phyloP scores from a whole-genome alignment of 2,329 filamentous ascomycete genomes.

The Fusarium sambucinum region DNA sequence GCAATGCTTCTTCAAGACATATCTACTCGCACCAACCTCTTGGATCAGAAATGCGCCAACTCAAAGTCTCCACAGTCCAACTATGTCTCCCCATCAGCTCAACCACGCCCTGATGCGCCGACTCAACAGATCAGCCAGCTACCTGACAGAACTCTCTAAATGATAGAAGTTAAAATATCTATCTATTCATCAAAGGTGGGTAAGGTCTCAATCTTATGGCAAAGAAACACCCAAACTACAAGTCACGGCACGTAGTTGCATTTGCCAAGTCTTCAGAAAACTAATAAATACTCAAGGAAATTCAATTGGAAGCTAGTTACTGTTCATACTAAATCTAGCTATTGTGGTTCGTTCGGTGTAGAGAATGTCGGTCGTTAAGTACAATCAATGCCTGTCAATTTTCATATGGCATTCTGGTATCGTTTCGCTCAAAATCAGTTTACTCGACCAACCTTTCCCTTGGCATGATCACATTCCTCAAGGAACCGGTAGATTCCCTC shows the following conservation, averaged over 20 bases:
- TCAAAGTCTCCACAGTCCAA: background rate
- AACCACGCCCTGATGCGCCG: conserved; percentile 29
- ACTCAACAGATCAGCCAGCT: conserved; percentile 23
- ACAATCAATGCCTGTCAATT: conserved; percentile 26
- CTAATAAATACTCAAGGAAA: conserved; percentile 35
- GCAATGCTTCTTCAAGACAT: conserved; percentile 54
- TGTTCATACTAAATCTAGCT: conserved; percentile 33
- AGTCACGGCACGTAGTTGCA: background rate
- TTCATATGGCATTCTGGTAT: conserved; percentile 36
- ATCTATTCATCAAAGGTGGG: background rate
- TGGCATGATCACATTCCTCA: conserved; percentile 66
- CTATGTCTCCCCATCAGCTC: conserved; percentile 8
- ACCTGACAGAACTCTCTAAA: conserved; percentile 24
- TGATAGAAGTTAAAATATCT: too few species aligned
- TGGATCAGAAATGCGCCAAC: conserved; percentile 25
- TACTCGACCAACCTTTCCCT: conserved; percentile 51
- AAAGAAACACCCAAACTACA: background rate
- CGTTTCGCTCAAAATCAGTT: conserved; percentile 38
- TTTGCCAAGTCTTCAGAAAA: background rate
- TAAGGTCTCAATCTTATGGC: background rate
- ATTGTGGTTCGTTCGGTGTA: conserved; percentile 34
- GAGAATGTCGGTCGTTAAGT: conserved; percentile 46
- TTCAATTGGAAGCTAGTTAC: conserved; percentile 43
- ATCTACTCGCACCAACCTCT: conserved; percentile 47
- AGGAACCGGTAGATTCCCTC: conserved; percentile 70